Evolutionary conservation across 1,139 yeast genomes (phyloP).

Genomic region (Blastobotrys illinoisensis): DNA sequence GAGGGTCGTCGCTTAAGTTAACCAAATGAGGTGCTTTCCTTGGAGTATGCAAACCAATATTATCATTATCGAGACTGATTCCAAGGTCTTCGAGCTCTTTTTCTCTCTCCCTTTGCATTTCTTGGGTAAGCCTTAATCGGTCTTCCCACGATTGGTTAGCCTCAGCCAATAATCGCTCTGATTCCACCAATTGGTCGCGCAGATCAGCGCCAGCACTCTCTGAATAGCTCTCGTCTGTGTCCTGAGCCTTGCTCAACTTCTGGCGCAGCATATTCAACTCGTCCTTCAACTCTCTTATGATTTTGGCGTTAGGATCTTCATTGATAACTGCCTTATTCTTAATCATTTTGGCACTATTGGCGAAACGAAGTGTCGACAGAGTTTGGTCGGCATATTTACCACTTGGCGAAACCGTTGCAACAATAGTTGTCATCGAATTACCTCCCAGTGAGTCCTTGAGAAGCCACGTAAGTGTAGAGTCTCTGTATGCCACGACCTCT

Average conservation of each 20-base stretch:
- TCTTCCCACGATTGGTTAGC: slow-evolving; percentile 30
- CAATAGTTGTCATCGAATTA: slow-evolving; percentile 65
- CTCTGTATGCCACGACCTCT: slow-evolving; percentile 57
- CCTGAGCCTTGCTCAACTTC: slow-evolving; percentile 9
- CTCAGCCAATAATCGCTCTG: slow-evolving; percentile 26
- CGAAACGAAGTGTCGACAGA: slow-evolving; percentile 63
- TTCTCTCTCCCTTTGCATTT: slow-evolving; percentile 25
- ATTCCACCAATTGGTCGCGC: slow-evolving; percentile 21
- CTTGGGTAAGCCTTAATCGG: slow-evolving; percentile 20
- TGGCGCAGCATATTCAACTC: slow-evolving; percentile 23
- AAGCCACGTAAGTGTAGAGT: slow-evolving; percentile 63
- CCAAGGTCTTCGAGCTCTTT: slow-evolving; percentile 28
- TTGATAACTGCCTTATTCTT: slow-evolving; percentile 52
- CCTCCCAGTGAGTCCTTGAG: slow-evolving; percentile 67
- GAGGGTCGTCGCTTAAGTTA: slow-evolving; percentile 29
- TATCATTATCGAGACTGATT: slow-evolving; percentile 22
- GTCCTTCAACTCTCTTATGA: slow-evolving; percentile 27
- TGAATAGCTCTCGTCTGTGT: background rate
- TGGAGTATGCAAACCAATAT: slow-evolving; percentile 27
- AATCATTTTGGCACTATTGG: slow-evolving; percentile 64
- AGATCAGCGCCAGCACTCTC: slow-evolving; percentile 16
- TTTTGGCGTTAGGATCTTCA: slow-evolving; percentile 33
- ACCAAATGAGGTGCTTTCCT: slow-evolving; percentile 27
- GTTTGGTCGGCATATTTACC: slow-evolving; percentile 53
- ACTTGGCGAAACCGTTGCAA: slow-evolving; percentile 36